These are phyloP conservation scores for Collariella sp. DNA, from an alignment of 495 filamentous ascomycete genomes.

Conservation along the genomic window DNA sequence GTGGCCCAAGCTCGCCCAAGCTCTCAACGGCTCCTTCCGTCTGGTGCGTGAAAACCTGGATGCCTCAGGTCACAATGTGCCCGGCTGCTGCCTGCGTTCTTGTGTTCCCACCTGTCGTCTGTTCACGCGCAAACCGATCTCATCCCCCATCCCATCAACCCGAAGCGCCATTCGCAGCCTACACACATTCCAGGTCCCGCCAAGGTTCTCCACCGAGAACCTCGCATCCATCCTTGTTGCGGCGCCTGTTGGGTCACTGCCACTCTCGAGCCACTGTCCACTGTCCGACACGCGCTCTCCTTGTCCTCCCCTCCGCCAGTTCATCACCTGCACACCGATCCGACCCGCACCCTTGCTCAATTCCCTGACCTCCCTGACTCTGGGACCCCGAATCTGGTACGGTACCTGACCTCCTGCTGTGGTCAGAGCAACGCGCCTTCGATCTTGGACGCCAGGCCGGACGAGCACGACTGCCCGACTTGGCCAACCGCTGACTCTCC, in stretches of 20 bases:
- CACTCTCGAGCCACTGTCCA: no score
- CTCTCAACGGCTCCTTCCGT: slow-evolving; percentile 10
- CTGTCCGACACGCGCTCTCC: slow-evolving; percentile 18
- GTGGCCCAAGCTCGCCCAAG: background rate
- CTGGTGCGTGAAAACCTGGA: slow-evolving; percentile 2
- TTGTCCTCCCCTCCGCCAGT: slow-evolving; percentile 1
- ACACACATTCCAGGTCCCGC: slow-evolving; percentile 21
- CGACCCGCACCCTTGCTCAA: slow-evolving; percentile 17
- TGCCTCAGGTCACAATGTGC: background rate
- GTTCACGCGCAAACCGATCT: slow-evolving; percentile 1
- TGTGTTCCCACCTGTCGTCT: slow-evolving; percentile 3
- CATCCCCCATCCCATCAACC: slow-evolving; percentile 6
- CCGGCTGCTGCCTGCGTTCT: background rate
- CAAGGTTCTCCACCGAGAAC: slow-evolving; percentile 25
- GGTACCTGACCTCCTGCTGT: slow-evolving; percentile 12
- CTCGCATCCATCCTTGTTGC: slow-evolving; percentile 26
- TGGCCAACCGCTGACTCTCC: slow-evolving; percentile 14
- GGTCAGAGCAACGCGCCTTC: slow-evolving; percentile 20
- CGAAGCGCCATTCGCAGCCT: slow-evolving; percentile 15
- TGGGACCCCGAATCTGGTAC: slow-evolving; percentile 9
- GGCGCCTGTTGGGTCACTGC: slow-evolving; percentile 15
- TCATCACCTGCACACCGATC: no score
- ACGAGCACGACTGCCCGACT: slow-evolving; percentile 25
- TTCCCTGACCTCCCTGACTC: slow-evolving; percentile 7
- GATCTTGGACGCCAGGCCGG: slow-evolving; percentile 9